Evolutionary conservation across 1,284 basidiomycete genomes (phyloP), one percentile per base, ranked within the genome.

Genomic region (Flammula alnicola): DNA sequence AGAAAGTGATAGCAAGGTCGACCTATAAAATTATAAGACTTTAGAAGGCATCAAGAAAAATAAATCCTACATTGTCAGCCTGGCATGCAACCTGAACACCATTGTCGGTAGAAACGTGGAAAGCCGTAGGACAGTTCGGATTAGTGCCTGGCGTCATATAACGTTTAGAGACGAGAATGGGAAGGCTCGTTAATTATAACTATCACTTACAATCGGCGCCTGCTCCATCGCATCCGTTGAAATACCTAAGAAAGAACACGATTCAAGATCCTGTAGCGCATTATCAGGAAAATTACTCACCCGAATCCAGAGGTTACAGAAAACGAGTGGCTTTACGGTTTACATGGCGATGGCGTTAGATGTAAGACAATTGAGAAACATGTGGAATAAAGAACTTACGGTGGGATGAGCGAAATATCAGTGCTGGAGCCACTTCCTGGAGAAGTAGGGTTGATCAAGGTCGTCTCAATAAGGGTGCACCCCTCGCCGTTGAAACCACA

Each of bases 351-450:
- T 2, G 7, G 17, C 11, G 16, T 12, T 19, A 4, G 4, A 5
- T n/a, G 9, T 1, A 16, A 12, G 8, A 14, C 14, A 23, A n/a
- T 19, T 30, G 12, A 16, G n/a, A 17, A 7, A 30, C 6, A 14
- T 1, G 41, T 7, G 14, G 20, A 25, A 22, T n/a, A 60, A 30
- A n/a, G n/a, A 27, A 49, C 73, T 43, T 51, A 76, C 73, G 72
- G 69, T 16, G 68, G 60, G 44, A 77, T 77, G n/a, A 78, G 63
- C 5, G 74, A 72, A 25, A 78, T 68, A 56, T 78, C 76, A 11
- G 67, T 66, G 56, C 73, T 75, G 3, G 75, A 76, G 1, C 74
- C 73, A 23, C 64, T 61, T 11, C 74, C 74, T 3, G 72, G 63
- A n/a, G 52, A 57, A 0, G 64, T 67, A 5, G 73, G 71, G 58